phyloP scores from a whole-genome alignment of 2,329 filamentous ascomycete species.

The Fusarium austroafricanum region DNA sequence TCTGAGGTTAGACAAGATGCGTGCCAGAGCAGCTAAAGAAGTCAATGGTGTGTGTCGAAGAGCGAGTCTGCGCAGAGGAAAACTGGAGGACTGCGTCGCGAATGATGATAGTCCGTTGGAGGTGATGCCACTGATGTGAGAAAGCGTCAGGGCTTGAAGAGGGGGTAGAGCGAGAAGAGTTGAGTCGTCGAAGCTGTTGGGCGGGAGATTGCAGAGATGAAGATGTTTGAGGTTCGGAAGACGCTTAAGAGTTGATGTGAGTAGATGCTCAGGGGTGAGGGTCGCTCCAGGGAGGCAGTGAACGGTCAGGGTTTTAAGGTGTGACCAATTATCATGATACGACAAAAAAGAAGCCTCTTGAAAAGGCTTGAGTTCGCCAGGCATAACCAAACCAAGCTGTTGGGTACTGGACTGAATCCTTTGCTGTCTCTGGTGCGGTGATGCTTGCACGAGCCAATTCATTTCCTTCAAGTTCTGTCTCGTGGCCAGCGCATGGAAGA shows the following conservation, averaged over 20 bases:
- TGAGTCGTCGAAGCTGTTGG: constrained; percentile 67
- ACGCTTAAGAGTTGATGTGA: constrained; percentile 61
- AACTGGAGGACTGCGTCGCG: constrained; percentile 61
- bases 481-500: constrained; percentile 70
- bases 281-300: constrained; percentile 69
- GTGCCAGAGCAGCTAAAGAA: constrained; percentile 66
- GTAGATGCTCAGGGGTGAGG: constrained; percentile 63
- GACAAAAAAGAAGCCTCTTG: constrained; percentile 61
- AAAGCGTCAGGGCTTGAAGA: constrained; percentile 66
- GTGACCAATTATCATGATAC: constrained; percentile 65
- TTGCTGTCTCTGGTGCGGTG: constrained; percentile 47
- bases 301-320: constrained; percentile 67
- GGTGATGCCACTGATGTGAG: constrained; percentile 67
- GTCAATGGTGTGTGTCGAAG: constrained; percentile 68
- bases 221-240: constrained; percentile 68
- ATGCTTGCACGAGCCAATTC: constrained; percentile 66
- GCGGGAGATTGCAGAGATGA: constrained; percentile 68
- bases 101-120: constrained; percentile 67
- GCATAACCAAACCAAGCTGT: constrained; percentile 48
- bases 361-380: constrained; percentile 44
- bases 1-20: constrained; percentile 67
- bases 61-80: constrained; percentile 61
- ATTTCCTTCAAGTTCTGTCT: constrained; percentile 66
- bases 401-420: constrained; percentile 47
- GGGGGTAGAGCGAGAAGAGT: constrained; percentile 66